phyloP scores from a whole-genome alignment of 1,139 yeast genomes.

The Diutina siamensis region DNA sequence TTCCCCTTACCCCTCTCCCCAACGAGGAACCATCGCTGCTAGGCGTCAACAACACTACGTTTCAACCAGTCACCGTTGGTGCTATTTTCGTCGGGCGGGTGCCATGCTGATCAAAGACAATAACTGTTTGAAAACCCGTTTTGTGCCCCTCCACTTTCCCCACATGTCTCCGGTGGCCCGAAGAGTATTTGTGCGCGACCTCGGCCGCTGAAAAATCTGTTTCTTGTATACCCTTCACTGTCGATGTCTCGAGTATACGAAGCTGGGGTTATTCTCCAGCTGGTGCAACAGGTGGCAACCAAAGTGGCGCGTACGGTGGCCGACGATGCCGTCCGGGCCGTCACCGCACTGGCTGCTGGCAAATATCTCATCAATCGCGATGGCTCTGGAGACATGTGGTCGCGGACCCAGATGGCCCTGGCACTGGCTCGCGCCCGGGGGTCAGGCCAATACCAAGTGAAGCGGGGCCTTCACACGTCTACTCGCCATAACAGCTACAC shows the following conservation, averaged over 20 bases:
- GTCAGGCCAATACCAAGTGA: not conserved
- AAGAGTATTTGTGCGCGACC: not conserved
- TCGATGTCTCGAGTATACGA: conserved; percentile 3
- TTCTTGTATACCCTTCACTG: not conserved
- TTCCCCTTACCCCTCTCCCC: no score
- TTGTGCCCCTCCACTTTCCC: not conserved
- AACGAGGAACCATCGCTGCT: no score
- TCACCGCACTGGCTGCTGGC: not conserved
- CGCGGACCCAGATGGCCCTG: conserved; percentile 1
- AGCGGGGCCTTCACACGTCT: not conserved
- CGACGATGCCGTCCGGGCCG: not conserved
- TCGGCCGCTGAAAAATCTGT: not conserved
- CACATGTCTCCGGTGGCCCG: not conserved
- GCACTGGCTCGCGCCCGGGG: not conserved
- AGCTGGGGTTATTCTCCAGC: conserved; percentile 2
- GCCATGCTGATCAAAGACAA: no score
- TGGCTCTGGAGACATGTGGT: not conserved
- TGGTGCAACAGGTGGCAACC: conserved; percentile 1
- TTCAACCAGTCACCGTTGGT: not conserved
- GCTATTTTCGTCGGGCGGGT: no score
- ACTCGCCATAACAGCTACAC: not conserved
- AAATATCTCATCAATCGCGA: not conserved
- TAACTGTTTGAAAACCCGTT: not conserved
- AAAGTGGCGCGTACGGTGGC: not conserved
- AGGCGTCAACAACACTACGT: no score